These are phyloP conservation scores for Colletotrichum abscissum DNA, from an alignment of 2,329 filamentous ascomycete species.

Conservation along the genomic window DNA sequence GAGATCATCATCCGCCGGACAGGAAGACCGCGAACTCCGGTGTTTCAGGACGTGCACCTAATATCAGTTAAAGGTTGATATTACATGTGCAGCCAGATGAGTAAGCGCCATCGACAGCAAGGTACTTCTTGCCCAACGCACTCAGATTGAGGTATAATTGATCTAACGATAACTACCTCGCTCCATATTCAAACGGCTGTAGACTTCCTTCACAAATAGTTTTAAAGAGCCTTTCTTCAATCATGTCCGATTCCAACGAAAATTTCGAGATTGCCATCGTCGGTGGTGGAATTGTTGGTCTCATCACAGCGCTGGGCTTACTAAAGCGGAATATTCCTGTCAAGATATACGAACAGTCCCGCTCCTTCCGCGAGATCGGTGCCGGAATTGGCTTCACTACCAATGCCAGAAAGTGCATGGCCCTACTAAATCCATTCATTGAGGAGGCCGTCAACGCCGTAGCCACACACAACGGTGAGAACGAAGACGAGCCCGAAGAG, in stretches of 20 bases:
- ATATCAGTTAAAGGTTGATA: neutral
- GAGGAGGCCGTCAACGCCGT: conserved; percentile 49
- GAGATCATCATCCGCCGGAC: neutral
- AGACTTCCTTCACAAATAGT: too few relatives aligned
- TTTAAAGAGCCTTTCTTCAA: too few relatives aligned
- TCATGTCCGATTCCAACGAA: neutral
- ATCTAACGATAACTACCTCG: too few relatives aligned
- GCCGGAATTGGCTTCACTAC: conserved; percentile 62
- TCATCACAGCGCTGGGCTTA: conserved; percentile 57
- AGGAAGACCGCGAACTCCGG: neutral
- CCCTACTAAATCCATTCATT: conserved; percentile 37
- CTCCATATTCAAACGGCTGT: too few relatives aligned
- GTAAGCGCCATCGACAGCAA: neutral
- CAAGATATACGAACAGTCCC: conserved; percentile 58
- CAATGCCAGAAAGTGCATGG: conserved; percentile 59
- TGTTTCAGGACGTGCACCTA: neutral
- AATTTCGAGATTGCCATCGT: conserved; percentile 53
- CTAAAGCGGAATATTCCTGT: conserved; percentile 53
- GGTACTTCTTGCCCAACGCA: too few relatives aligned
- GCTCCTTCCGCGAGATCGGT: conserved; percentile 56
- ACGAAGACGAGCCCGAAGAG: neutral
- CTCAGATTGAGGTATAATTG: too few relatives aligned
- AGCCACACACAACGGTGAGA: neutral
- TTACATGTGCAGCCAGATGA: neutral
- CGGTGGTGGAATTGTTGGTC: conserved; percentile 63